phyloP scores from a whole-genome alignment of 2,329 filamentous ascomycete species.

The Xylariaceae sp. region DNA sequence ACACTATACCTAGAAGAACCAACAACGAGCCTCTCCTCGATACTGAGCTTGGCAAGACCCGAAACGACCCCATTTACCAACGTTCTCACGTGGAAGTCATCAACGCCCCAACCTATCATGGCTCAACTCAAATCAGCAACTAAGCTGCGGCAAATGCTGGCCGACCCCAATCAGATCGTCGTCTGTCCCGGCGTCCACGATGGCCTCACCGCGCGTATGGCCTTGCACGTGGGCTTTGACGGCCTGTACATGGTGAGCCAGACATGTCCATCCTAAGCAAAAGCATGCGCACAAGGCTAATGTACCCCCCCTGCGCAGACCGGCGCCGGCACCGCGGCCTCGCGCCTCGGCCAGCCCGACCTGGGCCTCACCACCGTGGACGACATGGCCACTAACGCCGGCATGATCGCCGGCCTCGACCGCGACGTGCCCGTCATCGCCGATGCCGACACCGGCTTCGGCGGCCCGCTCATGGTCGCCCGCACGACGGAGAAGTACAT shows the following conservation, averaged over 20 bases:
- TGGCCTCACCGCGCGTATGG: conserved; percentile 61
- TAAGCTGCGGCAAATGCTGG: conserved; percentile 37
- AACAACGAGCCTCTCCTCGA: too few relatives aligned
- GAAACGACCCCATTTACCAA: neutral
- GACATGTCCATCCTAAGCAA: neutral
- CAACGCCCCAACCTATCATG: conserved; percentile 3
- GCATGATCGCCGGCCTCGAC: conserved; percentile 59
- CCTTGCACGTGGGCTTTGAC: conserved; percentile 58
- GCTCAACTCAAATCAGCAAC: conserved; percentile 18
- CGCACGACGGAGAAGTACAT: conserved; percentile 36
- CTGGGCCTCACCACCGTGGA: conserved; percentile 57
- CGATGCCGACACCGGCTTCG: conserved; percentile 57
- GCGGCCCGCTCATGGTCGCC: conserved; percentile 47
- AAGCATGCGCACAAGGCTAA: too few relatives aligned
- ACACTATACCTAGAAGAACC: neutral
- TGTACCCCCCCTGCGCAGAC: conserved; percentile 10
- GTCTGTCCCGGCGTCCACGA: conserved; percentile 66
- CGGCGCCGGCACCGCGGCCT: conserved; percentile 19
- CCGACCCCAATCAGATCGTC: conserved; percentile 38
- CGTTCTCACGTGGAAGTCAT: neutral
- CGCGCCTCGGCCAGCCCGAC: conserved; percentile 53
- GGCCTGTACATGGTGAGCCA: conserved; percentile 62
- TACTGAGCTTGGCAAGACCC: too few relatives aligned
- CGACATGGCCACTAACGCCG: conserved; percentile 61
- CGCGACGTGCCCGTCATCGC: conserved; percentile 54